These are phyloP conservation scores for Trichoderma sp. DNA, from an alignment of 2,329 filamentous ascomycete species.

Conservation along the genomic window DNA sequence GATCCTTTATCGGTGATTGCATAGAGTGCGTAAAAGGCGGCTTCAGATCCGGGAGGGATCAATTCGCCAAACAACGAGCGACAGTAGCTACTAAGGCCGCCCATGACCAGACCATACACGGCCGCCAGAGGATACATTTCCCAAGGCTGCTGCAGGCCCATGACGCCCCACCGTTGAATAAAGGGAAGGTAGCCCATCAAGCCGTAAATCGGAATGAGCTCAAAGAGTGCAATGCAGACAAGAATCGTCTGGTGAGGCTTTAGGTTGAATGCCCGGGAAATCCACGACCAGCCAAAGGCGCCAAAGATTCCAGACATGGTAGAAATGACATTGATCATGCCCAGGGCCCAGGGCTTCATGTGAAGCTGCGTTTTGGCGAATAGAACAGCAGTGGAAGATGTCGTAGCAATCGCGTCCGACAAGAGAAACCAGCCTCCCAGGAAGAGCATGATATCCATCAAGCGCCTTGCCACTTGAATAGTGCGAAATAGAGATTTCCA, in stretches of 20 bases:
- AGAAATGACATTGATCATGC: slow-evolving; percentile 90
- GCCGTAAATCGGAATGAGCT: slow-evolving; percentile 90
- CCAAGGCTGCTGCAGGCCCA: slow-evolving; percentile 91
- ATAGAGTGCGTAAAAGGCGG: slow-evolving; percentile 94
- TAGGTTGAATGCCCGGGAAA: slow-evolving; percentile 71
- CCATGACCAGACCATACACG: slow-evolving; percentile 90
- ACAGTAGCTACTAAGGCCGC: slow-evolving; percentile 91
- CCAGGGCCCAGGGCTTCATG: slow-evolving; percentile 86
- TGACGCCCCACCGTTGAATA: slow-evolving; percentile 71
- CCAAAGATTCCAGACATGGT: slow-evolving; percentile 83
- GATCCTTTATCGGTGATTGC: slow-evolving; percentile 97
- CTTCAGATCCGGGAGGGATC: slow-evolving; percentile 91
- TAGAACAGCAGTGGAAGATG: slow-evolving; percentile 89
- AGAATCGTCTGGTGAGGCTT: slow-evolving; percentile 86
- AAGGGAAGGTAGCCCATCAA: slow-evolving; percentile 85
- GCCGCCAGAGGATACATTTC: slow-evolving; percentile 94
- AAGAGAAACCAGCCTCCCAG: slow-evolving; percentile 92
- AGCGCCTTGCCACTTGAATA: slow-evolving; percentile 70
- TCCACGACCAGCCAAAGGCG: slow-evolving; percentile 84
- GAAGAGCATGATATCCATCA: slow-evolving; percentile 77
- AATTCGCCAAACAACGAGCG: slow-evolving; percentile 90
- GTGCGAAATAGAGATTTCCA: slow-evolving; percentile 89
- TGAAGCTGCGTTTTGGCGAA: slow-evolving; percentile 92
- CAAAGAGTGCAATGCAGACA: slow-evolving; percentile 87
- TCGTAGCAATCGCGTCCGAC: slow-evolving; percentile 91